Conservation (phyloP, 257 asterid genomes). For the Nicotiana benthamiana region DNA sequence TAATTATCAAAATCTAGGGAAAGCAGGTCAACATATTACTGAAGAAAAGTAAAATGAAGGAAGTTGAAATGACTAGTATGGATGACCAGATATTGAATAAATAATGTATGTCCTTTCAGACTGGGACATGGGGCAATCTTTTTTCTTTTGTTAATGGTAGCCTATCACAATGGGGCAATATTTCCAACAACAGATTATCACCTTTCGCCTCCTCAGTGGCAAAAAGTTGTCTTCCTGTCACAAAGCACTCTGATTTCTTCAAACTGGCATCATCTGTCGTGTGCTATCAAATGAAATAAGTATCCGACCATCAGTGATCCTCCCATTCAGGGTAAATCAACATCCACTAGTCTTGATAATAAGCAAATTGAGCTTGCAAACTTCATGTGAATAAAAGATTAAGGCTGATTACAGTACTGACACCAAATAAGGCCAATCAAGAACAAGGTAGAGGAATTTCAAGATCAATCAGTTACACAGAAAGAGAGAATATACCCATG, state of each 20-base stretch:
- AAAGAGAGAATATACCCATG: neutral
- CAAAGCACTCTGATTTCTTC: constrained; percentile 13
- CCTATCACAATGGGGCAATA: neutral
- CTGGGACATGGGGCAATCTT: neutral
- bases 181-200: constrained; percentile 18
- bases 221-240: constrained; percentile 14
- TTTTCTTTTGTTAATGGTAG: neutral
- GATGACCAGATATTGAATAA: neutral
- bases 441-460: constrained; percentile 1
- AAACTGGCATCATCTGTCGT: constrained; percentile 20
- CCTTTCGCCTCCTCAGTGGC: constrained; percentile 16
- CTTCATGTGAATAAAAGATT: neutral
- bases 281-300: constrained; percentile 27
- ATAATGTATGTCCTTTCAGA: neutral
- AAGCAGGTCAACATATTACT: neutral
- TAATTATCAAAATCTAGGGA: neutral
- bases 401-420: neutral
- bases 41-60: neutral
- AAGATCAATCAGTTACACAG: neutral
- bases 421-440: constrained; percentile 2
- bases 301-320: constrained; percentile 14
- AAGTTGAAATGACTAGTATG: neutral
- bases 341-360: neutral
- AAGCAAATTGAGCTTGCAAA: neutral
- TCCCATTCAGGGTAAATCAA: neutral